Evolutionary conservation across 164 flowering plant genomes (phyloP), one percentile per base, ranked within the genome.

Genomic region (Kalanchoe fedtschenkoi): DNA sequence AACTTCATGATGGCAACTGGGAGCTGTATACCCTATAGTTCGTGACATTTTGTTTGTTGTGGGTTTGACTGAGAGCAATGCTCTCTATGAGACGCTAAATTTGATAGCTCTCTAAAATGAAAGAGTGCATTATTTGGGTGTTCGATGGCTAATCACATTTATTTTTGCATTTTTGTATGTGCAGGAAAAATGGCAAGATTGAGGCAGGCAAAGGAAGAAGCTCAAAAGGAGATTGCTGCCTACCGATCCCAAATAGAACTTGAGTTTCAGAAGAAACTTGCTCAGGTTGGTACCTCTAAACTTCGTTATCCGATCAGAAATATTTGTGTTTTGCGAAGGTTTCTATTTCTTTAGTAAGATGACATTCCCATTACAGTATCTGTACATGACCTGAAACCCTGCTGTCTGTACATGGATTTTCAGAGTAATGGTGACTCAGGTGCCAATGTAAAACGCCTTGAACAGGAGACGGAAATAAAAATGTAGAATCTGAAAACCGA

Each of bases 381-480:
- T 13, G 7, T 14, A 19, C 19, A 9, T 44, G 0, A n/a, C n/a
- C 30, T 30, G 15, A 3, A 29, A 17, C 21, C 19, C 24, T 33
- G 34, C 26, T 21, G 24, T 30, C 8, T 19, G n/a, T 8, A 19
- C 16, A 22, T 35, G 16, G 44, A n/a, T 19, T 34, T 34, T 78
- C 93, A 92, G 98, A 89, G 81, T 61, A 89, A 91, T 63, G 96
- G 98, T 58, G 98, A 89, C 71, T 81, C 96, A 0, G 96, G 98
- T 64, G 88, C 96, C 28, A 92, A 89, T 65, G 88, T 83, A 61
- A 92, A 89, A 80, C 85, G 93, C 34, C 95, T 89, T 37, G 98
- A 92, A 46, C 63, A 61, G 67, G 98, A 92, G 74, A 92, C 98
- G 0, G 83, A 69, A 5, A 72, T 17, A 11, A 92, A 87, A 76